Base-by-base conservation (phyloP, 371 early-diverging fungal genomes). In the Capillidium heterosporum region DNA sequence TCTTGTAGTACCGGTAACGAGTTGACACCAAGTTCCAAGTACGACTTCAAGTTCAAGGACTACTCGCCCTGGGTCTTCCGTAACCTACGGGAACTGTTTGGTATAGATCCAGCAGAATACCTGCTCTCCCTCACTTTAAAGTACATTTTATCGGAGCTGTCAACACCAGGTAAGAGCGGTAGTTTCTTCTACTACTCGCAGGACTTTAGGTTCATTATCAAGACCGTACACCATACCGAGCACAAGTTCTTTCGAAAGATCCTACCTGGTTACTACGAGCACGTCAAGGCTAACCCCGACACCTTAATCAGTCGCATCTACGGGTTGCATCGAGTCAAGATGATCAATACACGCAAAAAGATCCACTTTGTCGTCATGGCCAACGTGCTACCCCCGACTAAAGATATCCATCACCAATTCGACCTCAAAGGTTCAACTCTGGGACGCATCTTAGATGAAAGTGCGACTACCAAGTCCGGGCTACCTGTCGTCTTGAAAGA, bases 291-390 rank as follows among this genome's bases (percentile, higher is more conserved):
- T 47, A 87, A 95, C 59, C 95, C 95, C 15, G 76, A 95, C 66
- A 94, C 98, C 0, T 74, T 95, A 17, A 68, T 95, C 0, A 87
- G 84, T 57, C 82, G 96, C 32, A 87, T 91, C 60, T 93, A 88
- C 67, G 96, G 96, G 13, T 67, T 97, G 27, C 95, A 95, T 64
- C 82, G 98, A 43, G 90, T 95, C 59, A 94, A 93, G 70, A 69
- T 91, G 52, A 92, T 93, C 10, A 84, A 82, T 43, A 84, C 87
- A 32, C 71, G 80, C 43, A 35, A 35, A 13, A 93, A 94, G 69
- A 89, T 95, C 32, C 93, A 95, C 67, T 97, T 97, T 71, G 89
- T 97, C 7, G 93, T 97, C 32, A 97, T 97, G 98, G 91, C 88
- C 57, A 97, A 97, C 62, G 87, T 95, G 17, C 84, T 92, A 63